Base-by-base conservation (phyloP, 169 alveolate species). In the Cryptosporidium viatorum region DNA sequence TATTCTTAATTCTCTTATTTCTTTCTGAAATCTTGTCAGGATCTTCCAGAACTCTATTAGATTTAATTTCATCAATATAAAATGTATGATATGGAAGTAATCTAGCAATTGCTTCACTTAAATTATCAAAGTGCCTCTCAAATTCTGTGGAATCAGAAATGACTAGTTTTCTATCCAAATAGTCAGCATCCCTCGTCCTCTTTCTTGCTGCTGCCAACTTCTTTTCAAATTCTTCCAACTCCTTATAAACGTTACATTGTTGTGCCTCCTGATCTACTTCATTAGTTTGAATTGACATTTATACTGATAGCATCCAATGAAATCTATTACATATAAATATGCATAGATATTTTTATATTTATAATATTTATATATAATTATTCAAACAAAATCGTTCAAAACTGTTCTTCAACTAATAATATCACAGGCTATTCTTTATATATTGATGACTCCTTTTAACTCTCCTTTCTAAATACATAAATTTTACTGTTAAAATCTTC, bases 111-210 rank as follows among this genome's bases (percentile, higher is more conserved):
- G 86, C 73, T 43, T 74, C 86, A 35, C 86, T 74, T 5, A 74
- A 59, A 60, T 60, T 74, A 16, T 74, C 86, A 74, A 74, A 74
- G 43, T 74, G 86, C 29, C 71, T 33, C 9, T 74, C 86, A 60
- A 74, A 74, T 60, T 74, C 86, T 35, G 86, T 74, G 26, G 86
- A 74, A 74, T 74, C 86, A 26, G 86, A 74, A 39, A 74, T 74
- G 1, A 74, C 86, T 14, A 74, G 39, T 43, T 74, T 74, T 74
- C 86, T 74, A 31, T 74, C 86, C 45, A 74, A 60, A 52, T 39
- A 74, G 16, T 74, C 86, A 37, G 86, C 86, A 37, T 60, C 71
- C 55, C 86, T 74, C 5, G 71, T 74, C 58, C 86, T 74, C 23
- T 74, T 74, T 74, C 86, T 74, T 26, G 60, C 41, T 21, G 48